These are phyloP conservation scores for Chlorella sp. DNA, from an alignment of 139 green algal genomes.

Conservation along the genomic window DNA sequence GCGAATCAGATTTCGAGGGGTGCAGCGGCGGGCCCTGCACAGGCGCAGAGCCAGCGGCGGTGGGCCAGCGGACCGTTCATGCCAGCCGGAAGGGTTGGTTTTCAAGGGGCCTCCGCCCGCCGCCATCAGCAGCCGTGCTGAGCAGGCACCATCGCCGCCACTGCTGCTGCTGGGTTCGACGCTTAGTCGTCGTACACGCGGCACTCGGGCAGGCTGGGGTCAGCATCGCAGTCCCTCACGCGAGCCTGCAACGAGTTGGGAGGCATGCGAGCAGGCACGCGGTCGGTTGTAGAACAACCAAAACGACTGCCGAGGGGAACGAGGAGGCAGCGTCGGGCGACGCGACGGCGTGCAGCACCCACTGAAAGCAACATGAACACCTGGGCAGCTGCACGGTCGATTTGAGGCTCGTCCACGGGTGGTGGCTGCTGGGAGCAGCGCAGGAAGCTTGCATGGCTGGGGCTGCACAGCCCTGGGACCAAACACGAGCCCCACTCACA, in stretches of 20 bases:
- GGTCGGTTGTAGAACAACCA: too few species aligned
- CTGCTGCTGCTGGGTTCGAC: background rate
- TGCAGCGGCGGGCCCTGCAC: background rate
- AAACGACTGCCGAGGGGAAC: background rate
- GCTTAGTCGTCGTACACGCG: conserved; percentile 38
- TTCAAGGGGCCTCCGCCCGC: background rate
- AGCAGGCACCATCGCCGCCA: too few species aligned
- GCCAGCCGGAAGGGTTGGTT: background rate
- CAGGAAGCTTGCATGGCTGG: too few species aligned
- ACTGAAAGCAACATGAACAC: background rate
- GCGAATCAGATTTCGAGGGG: background rate
- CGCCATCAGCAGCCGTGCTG: background rate
- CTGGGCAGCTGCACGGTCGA: background rate
- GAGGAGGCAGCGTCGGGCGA: background rate
- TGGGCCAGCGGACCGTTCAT: background rate
- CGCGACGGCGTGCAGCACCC: background rate
- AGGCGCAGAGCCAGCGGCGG: background rate
- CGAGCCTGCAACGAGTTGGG: conserved; percentile 8
- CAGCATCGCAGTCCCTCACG: conserved; percentile 26
- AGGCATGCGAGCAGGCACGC: too few species aligned
- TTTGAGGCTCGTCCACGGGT: too few species aligned
- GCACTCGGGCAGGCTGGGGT: conserved; percentile 33
- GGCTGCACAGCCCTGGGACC: background rate
- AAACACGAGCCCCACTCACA: background rate
- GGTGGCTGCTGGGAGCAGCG: too few species aligned